Conservation (phyloP, 306 rosid genomes). For the Alnus glutinosa region DNA sequence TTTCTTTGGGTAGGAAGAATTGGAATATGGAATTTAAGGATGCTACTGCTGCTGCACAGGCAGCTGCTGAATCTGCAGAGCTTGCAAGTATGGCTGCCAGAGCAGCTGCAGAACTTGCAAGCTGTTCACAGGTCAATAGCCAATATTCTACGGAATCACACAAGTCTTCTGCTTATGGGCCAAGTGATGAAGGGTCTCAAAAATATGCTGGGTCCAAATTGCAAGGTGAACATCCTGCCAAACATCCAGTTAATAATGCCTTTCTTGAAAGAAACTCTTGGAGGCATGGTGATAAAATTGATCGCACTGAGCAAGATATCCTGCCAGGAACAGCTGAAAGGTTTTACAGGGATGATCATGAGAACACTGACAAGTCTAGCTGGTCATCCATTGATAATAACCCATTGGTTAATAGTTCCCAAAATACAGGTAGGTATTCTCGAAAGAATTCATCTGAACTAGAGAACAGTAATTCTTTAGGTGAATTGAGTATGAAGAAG, state of each 20-base stretch:
- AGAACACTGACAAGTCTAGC: slow-evolving; percentile 33
- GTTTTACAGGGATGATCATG: slow-evolving; percentile 29
- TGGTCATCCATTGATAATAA: slow-evolving; percentile 37
- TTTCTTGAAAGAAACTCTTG: slow-evolving; percentile 34
- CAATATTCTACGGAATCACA: slow-evolving; percentile 56
- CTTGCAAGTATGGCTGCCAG: slow-evolving; percentile 91
- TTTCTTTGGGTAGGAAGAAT: slow-evolving; percentile 41
- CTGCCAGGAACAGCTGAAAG: slow-evolving; percentile 33
- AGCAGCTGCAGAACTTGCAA: slow-evolving; percentile 98
- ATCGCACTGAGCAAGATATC: slow-evolving; percentile 37
- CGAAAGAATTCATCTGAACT: slow-evolving; percentile 43
- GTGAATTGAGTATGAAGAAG: slow-evolving; percentile 37
- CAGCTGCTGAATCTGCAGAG: slow-evolving; percentile 98
- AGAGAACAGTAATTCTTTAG: slow-evolving; percentile 32
- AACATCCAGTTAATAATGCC: slow-evolving; percentile 32
- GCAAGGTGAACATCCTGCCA: slow-evolving; percentile 38
- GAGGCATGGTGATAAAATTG: slow-evolving; percentile 32
- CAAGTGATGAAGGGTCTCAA: slow-evolving; percentile 45
- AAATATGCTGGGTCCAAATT: slow-evolving; percentile 23
- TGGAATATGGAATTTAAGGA: slow-evolving; percentile 86
- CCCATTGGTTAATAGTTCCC: slow-evolving; percentile 37
- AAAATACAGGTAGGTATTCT: slow-evolving; percentile 37
- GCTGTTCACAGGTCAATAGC: slow-evolving; percentile 46
- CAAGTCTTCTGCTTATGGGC: slow-evolving; percentile 26
- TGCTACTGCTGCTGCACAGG: slow-evolving; percentile 95